These are phyloP conservation scores for Termitomyces sp. DNA, from an alignment of 768 basidiomycete species.

Conservation along the genomic window DNA sequence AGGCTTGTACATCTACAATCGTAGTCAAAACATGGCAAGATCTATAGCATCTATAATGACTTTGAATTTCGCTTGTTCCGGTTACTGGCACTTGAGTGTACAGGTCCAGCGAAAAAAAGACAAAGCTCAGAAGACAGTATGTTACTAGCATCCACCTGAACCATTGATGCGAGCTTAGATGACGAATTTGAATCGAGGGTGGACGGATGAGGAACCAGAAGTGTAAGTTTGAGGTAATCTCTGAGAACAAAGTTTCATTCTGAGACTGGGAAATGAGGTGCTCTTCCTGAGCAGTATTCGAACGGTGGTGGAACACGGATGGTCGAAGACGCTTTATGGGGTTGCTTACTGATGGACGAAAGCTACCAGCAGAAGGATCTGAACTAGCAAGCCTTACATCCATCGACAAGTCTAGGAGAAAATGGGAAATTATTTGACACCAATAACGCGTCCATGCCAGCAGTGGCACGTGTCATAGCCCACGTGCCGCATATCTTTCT, in stretches of 20 bases:
- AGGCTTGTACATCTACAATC: background rate
- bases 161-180: conserved; percentile 21
- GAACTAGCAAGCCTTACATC: conserved; percentile 17
- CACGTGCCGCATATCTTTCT: too few relatives aligned
- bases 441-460: too few relatives aligned
- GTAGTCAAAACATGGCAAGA: conserved; percentile 1
- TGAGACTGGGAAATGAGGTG: conserved; percentile 1
- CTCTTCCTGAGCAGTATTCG: conserved; percentile 4
- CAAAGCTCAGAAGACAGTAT: conserved; percentile 37
- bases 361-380: conserved; percentile 25
- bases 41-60: background rate
- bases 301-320: conserved; percentile 9
- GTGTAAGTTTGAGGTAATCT: conserved; percentile 6
- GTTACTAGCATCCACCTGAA: conserved; percentile 23
- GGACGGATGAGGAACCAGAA: conserved; percentile 10
- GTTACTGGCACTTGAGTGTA: conserved; percentile 15
- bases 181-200: conserved; percentile 10
- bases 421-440: too few relatives aligned
- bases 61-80: background rate
- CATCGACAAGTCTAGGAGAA: background rate
- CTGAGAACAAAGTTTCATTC: conserved; percentile 8
- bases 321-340: conserved; percentile 35
- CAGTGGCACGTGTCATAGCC: too few relatives aligned
- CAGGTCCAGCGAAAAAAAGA: conserved; percentile 28
- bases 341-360: conserved; percentile 36